These are phyloP conservation scores for Inonotus hispidus DNA, from an alignment of 1,284 basidiomycete genomes.

Conservation along the genomic window DNA sequence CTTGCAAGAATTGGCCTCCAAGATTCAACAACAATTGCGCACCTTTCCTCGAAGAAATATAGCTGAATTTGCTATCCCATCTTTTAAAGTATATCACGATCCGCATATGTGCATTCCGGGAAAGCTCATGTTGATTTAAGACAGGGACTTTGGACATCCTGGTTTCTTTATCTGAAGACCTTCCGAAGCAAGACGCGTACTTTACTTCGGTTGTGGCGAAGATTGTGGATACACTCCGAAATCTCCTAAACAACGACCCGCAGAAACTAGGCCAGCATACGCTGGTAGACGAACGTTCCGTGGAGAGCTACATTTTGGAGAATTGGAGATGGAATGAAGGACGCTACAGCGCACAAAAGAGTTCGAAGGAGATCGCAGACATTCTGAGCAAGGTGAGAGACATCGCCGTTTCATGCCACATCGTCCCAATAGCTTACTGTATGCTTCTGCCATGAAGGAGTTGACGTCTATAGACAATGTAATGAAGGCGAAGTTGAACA, in stretches of 20 bases:
- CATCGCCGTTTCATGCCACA: slow-evolving; percentile 9
- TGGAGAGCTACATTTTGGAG: slow-evolving; percentile 77
- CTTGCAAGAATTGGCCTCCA: slow-evolving; percentile 54
- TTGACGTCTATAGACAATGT: slow-evolving; percentile 86
- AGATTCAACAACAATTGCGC: slow-evolving; percentile 52
- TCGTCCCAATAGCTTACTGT: slow-evolving; percentile 1
- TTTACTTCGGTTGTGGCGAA: slow-evolving; percentile 89
- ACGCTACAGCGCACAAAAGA: slow-evolving; percentile 78
- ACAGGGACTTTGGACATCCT: slow-evolving; percentile 93
- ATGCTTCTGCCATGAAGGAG: slow-evolving; percentile 48
- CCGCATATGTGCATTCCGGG: neutral
- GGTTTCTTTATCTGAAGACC: slow-evolving; percentile 84
- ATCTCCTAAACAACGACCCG: slow-evolving; percentile 86
- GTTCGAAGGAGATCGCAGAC: slow-evolving; percentile 78
- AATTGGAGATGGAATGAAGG: slow-evolving; percentile 88
- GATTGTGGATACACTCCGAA: slow-evolving; percentile 91
- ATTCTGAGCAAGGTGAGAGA: slow-evolving; percentile 68
- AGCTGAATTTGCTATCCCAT: slow-evolving; percentile 59
- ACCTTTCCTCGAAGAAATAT: slow-evolving; percentile 40
- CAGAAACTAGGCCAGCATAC: slow-evolving; percentile 79
- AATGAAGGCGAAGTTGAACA: slow-evolving; percentile 85
- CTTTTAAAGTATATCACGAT: slow-evolving; percentile 60
- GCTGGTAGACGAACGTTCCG: slow-evolving; percentile 75
- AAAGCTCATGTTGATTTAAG: slow-evolving; percentile 37
- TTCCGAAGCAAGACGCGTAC: slow-evolving; percentile 88